Conservation (phyloP, 2,329 filamentous ascomycete genomes). For the Diplocarpon rosae region DNA sequence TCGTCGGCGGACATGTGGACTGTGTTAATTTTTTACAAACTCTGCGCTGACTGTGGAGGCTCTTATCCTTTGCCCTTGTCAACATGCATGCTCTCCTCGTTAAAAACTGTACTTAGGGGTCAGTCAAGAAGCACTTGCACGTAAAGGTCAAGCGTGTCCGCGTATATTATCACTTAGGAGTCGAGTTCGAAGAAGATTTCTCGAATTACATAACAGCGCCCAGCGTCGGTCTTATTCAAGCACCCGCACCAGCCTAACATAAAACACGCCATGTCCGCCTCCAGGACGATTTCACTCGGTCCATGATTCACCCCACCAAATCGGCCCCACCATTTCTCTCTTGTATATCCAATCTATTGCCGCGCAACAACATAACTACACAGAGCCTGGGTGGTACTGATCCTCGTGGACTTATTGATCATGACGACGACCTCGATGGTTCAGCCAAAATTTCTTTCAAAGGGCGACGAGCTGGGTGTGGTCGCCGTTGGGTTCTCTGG, state of each 20-base stretch:
- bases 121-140: conserved; percentile 6
- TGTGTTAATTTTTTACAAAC: conserved; percentile 14
- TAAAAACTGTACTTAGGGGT: conserved; percentile 16
- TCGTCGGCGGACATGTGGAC: conserved; percentile 1
- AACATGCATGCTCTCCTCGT: conserved; percentile 6
- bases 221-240: neutral
- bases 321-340: conserved; percentile 3
- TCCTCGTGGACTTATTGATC: conserved; percentile 4
- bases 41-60: conserved; percentile 10
- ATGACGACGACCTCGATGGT: conserved; percentile 28
- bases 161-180: conserved; percentile 21
- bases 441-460: conserved; percentile 60
- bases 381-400: neutral
- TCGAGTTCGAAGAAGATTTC: conserved; percentile 5
- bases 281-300: neutral
- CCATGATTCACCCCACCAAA: conserved; percentile 7
- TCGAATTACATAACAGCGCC: conserved; percentile 14
- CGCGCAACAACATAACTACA: neutral
- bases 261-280: neutral
- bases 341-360: neutral
- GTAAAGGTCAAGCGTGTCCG: conserved; percentile 11
- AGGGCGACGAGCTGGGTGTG: conserved; percentile 72
- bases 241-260: neutral
- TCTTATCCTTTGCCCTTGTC: conserved; percentile 16
- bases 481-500: conserved; percentile 95